These are phyloP conservation scores for Amaranthus palmeri DNA, from an alignment of 148 eudicot species.

Conservation along the genomic window DNA sequence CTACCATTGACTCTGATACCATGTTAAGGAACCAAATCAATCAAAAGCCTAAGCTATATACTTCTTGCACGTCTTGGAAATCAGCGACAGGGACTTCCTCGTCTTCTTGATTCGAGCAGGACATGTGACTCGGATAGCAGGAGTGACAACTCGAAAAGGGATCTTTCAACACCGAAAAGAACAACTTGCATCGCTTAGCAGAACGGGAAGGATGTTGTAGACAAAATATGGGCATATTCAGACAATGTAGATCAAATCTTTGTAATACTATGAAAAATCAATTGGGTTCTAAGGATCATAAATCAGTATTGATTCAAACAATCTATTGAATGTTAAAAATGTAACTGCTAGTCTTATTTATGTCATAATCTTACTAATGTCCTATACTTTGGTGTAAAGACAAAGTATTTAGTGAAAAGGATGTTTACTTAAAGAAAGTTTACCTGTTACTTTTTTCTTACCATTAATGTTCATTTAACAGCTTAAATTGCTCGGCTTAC, in stretches of 20 bases:
- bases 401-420: slow-evolving; percentile 29
- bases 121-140: slow-evolving; percentile 29
- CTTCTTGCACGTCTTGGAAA: slow-evolving; percentile 54
- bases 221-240: slow-evolving; percentile 20
- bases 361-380: background rate
- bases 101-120: slow-evolving; percentile 30
- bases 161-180: slow-evolving; percentile 45
- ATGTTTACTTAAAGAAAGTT: background rate
- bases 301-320: background rate
- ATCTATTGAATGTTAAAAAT: slow-evolving; percentile 16
- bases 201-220: slow-evolving; percentile 27
- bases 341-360: slow-evolving; percentile 3
- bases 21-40: background rate
- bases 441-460: background rate
- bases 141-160: slow-evolving; percentile 47
- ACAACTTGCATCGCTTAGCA: slow-evolving; percentile 45
- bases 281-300: background rate
- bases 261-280: too few relatives aligned
- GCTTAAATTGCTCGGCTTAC: background rate
- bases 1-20: too few relatives aligned
- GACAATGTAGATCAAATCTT: too few relatives aligned
- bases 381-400: slow-evolving; percentile 29
- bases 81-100: slow-evolving; percentile 30
- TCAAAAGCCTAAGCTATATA: slow-evolving; percentile 14
- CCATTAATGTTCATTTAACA: slow-evolving; percentile 15